Conservation (phyloP, 305 asterid genomes). For the Fraxinus angustifolia region DNA sequence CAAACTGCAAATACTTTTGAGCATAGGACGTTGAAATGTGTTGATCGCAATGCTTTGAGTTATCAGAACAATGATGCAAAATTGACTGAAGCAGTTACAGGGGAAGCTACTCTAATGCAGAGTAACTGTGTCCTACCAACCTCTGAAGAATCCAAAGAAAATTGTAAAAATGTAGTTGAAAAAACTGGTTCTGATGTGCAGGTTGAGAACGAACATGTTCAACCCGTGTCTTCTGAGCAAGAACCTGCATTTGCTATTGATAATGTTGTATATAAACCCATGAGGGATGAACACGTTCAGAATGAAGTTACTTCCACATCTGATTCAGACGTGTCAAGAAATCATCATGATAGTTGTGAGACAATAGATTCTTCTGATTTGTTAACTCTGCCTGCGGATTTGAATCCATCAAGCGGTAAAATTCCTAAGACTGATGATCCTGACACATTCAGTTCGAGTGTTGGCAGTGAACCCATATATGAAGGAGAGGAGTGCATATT, state of each 20-base stretch:
- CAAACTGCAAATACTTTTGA: conserved; percentile 26
- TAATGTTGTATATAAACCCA: conserved; percentile 28
- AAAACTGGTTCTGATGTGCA: conserved; percentile 25
- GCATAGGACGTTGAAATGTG: conserved; percentile 24
- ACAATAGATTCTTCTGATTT: conserved; percentile 31
- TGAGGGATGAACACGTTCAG: conserved; percentile 28
- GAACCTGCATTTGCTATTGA: conserved; percentile 32
- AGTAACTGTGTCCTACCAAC: conserved; percentile 24
- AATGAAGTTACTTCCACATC: conserved; percentile 31
- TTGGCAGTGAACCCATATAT: conserved; percentile 66
- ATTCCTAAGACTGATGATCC: conserved; percentile 34
- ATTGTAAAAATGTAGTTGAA: conserved; percentile 24
- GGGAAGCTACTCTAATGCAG: conserved; percentile 33
- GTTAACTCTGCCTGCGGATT: conserved; percentile 34
- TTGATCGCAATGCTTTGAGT: conserved; percentile 24
- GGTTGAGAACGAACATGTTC: conserved; percentile 31
- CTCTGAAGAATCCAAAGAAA: conserved; percentile 32
- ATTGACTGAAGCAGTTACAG: conserved; percentile 34
- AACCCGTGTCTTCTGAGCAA: conserved; percentile 28
- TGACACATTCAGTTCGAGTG: conserved; percentile 39
- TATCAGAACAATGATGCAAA: conserved; percentile 26
- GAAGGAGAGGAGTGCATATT: conserved; percentile 91
- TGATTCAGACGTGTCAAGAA: conserved; percentile 32
- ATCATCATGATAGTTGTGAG: conserved; percentile 32
- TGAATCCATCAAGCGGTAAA: conserved; percentile 40